Evolutionary conservation across 176 grass and related monocot genomes (phyloP).

Genomic region (Hsuehochloa calcarea): DNA sequence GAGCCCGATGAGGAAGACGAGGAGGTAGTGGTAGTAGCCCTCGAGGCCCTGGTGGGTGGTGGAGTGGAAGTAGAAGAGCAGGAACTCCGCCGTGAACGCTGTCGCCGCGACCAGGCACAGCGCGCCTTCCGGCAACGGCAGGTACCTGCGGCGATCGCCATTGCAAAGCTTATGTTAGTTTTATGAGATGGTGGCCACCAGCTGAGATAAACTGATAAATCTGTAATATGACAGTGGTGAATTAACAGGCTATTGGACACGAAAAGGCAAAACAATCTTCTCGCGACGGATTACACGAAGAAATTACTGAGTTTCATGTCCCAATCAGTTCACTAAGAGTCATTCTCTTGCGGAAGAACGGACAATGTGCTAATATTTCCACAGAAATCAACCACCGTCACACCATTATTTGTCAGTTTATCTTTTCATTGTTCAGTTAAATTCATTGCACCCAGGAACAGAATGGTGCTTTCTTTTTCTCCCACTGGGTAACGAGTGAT

Average conservation of each 20-base stretch:
- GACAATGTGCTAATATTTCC: not conserved
- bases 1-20: slow-evolving; percentile 66
- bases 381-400: not conserved
- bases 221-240: not conserved
- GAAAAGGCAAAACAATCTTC: not conserved
- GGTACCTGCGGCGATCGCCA: slow-evolving; percentile 31
- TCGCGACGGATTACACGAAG: no score
- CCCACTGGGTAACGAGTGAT: not conserved
- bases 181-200: not conserved
- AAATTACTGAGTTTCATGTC: no score
- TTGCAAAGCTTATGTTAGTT: not conserved
- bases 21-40: slow-evolving; percentile 92
- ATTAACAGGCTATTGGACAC: not conserved
- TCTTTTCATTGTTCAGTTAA: not conserved
- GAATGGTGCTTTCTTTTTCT: not conserved
- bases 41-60: slow-evolving; percentile 76
- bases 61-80: slow-evolving; percentile 94
- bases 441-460: not conserved
- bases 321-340: no score
- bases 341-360: no score
- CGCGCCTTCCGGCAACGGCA: slow-evolving; percentile 57
- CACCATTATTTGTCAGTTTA: not conserved
- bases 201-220: not conserved
- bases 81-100: slow-evolving; percentile 69
- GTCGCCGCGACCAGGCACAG: slow-evolving; percentile 56